Evolutionary conservation across 2,329 filamentous ascomycete species (phyloP).

Genomic region (Phialocephala sp.): DNA sequence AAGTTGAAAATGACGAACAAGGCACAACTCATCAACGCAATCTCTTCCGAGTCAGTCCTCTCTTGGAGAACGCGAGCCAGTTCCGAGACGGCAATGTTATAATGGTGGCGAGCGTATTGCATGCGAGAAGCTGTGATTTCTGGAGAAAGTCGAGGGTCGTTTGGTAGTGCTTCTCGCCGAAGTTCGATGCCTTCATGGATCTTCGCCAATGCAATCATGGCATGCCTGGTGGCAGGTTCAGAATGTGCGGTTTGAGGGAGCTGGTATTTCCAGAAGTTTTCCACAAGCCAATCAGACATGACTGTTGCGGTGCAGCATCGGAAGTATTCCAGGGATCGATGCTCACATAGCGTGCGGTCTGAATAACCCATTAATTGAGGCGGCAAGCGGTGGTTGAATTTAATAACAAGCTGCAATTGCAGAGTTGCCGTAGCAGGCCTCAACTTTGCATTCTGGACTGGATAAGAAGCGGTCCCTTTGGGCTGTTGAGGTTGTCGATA

Average conservation of each 20-base stretch:
- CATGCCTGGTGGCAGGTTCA: conserved; percentile 55
- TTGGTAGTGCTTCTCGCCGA: conserved; percentile 7
- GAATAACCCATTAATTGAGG: background rate
- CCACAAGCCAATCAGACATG: conserved; percentile 51
- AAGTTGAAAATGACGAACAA: conserved; percentile 61
- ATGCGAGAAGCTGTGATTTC: conserved; percentile 39
- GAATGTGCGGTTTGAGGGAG: conserved; percentile 52
- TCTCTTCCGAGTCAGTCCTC: conserved; percentile 41
- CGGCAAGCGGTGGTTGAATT: background rate
- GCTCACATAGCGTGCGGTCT: conserved; percentile 11
- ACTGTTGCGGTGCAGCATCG: conserved; percentile 47
- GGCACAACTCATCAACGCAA: conserved; percentile 52
- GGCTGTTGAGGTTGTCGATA: background rate
- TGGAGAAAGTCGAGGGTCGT: conserved; percentile 18
- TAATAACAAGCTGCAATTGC: conserved; percentile 4
- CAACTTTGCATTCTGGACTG: background rate
- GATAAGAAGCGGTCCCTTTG: background rate
- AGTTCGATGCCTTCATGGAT: conserved; percentile 44
- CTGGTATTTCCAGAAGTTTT: conserved; percentile 51
- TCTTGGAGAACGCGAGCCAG: conserved; percentile 45
- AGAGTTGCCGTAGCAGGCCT: background rate
- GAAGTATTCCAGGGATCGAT: conserved; percentile 44
- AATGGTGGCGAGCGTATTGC: conserved; percentile 48
- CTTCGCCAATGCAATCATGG: conserved; percentile 56
- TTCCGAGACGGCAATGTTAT: conserved; percentile 54